Evolutionary conservation across 139 green algal species (phyloP).

Genomic region (Volvox africanus): DNA sequence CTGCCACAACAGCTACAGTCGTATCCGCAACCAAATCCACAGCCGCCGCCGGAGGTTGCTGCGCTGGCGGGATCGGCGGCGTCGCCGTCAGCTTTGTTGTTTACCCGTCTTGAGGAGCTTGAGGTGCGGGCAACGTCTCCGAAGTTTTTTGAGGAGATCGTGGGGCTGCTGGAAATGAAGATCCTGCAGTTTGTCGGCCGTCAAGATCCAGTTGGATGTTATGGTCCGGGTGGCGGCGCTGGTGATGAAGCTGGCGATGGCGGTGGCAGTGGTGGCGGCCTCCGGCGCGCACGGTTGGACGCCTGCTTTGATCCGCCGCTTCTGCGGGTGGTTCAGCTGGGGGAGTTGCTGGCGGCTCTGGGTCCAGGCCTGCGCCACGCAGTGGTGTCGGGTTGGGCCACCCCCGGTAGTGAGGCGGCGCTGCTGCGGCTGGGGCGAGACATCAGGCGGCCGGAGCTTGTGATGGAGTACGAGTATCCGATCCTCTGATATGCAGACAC

Average conservation of each 20-base stretch:
- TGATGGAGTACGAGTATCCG: constrained; percentile 39
- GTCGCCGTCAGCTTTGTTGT: background rate
- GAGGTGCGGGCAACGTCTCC: constrained; percentile 27
- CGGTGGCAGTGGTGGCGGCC: background rate
- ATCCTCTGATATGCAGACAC: background rate
- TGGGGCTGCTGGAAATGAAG: background rate
- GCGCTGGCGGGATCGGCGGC: background rate
- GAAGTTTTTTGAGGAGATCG: constrained; percentile 17
- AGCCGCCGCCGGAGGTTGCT: background rate
- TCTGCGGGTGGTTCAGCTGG: background rate
- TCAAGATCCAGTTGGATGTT: background rate
- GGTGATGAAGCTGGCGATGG: background rate
- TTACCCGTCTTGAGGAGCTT: background rate
- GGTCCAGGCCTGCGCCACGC: constrained; percentile 7
- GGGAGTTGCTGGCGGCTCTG: constrained; percentile 20
- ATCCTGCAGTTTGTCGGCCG: background rate
- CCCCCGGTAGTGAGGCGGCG: constrained; percentile 32
- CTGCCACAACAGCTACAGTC: too few species aligned
- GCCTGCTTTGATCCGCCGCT: constrained; percentile 41
- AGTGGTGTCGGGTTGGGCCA: constrained; percentile 36
- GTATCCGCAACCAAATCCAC: too few species aligned
- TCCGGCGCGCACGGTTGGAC: background rate
- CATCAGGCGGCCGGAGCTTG: constrained; percentile 3
- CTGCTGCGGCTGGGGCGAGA: background rate
- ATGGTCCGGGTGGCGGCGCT: background rate